Evolutionary conservation across 2,329 filamentous ascomycete species (phyloP).

Genomic region (Scedosporium dehoogii): DNA sequence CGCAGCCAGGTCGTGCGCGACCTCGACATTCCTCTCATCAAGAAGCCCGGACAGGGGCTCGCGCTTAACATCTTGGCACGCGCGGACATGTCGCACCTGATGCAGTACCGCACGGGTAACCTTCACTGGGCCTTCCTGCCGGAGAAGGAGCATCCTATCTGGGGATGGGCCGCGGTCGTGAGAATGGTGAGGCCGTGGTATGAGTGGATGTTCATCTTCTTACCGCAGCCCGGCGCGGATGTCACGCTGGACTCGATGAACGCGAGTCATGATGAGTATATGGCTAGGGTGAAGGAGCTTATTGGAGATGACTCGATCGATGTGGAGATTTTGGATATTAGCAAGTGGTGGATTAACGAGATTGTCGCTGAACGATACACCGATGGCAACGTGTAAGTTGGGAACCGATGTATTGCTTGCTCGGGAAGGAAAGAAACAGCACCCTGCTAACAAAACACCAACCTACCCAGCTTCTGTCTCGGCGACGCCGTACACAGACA

Average conservation of each 20-base stretch:
- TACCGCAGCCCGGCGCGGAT: constrained; percentile 30
- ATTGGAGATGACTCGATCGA: constrained; percentile 44
- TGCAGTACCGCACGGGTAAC: constrained; percentile 42
- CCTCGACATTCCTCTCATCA: constrained; percentile 28
- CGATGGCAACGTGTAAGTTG: constrained; percentile 28
- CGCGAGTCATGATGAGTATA: constrained; percentile 36
- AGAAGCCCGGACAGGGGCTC: constrained; percentile 27
- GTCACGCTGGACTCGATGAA: constrained; percentile 16
- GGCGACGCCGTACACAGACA: constrained; percentile 50
- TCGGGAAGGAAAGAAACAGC: no score
- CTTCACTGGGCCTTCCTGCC: constrained; percentile 52
- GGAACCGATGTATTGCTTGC: no score
- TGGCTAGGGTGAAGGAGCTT: constrained; percentile 32
- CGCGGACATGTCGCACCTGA: constrained; percentile 37
- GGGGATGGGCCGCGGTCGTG: constrained; percentile 37
- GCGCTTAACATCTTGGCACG: constrained; percentile 31
- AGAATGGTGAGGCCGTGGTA: constrained; percentile 56
- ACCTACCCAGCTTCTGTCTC: constrained; percentile 33
- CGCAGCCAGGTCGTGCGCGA: constrained; percentile 26
- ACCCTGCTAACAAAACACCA: no score
- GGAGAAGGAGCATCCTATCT: constrained; percentile 37
- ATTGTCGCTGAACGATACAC: constrained; percentile 48
- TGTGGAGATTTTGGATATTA: constrained; percentile 38
- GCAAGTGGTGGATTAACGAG: constrained; percentile 53
- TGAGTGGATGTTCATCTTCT: constrained; percentile 50